Percentiles rank a stretch among this genome's conserved stretches.
Conservation (phyloP, 2,329 filamentous ascomycete species). For the Juglanconis sp. region DNA sequence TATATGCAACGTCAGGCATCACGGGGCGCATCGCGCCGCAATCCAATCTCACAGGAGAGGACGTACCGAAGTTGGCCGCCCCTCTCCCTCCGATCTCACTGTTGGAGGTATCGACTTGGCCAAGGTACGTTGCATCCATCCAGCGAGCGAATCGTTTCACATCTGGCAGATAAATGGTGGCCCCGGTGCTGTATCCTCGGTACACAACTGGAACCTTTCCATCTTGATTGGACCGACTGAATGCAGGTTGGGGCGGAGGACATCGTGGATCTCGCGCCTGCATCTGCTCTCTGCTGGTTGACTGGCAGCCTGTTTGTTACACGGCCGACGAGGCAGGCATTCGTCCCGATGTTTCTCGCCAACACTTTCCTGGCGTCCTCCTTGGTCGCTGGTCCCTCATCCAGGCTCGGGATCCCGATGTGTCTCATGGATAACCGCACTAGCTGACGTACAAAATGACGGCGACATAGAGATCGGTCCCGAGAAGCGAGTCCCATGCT, state of each 20-base stretch:
- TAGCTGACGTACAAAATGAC: not conserved
- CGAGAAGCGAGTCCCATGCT: not conserved
- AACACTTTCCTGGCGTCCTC: not conserved
- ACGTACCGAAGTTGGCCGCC: not conserved
- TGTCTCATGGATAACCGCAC: not conserved
- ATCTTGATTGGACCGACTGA: not conserved
- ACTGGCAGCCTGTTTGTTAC: constrained; percentile 4
- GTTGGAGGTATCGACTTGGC: not conserved
- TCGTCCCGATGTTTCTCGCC: not conserved
- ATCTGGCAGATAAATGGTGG: not conserved
- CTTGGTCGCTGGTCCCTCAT: not conserved
- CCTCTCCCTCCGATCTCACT: not conserved
- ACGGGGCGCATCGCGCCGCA: constrained; percentile 1
- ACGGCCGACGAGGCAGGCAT: constrained; percentile 3
- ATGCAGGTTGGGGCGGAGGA: not conserved
- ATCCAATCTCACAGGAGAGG: not conserved
- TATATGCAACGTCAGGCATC: constrained; percentile 5
- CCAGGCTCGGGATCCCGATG: constrained; percentile 4
- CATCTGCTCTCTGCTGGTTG: constrained; percentile 2
- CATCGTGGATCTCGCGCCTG: not conserved
- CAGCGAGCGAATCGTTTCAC: not conserved
- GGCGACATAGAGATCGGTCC: not conserved
- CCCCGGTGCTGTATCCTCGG: not conserved
- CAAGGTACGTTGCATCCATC: not conserved
- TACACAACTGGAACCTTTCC: not conserved